These are phyloP conservation scores for Spirogloea muscicola DNA, from an alignment of 139 green algal species.

Conservation along the genomic window DNA sequence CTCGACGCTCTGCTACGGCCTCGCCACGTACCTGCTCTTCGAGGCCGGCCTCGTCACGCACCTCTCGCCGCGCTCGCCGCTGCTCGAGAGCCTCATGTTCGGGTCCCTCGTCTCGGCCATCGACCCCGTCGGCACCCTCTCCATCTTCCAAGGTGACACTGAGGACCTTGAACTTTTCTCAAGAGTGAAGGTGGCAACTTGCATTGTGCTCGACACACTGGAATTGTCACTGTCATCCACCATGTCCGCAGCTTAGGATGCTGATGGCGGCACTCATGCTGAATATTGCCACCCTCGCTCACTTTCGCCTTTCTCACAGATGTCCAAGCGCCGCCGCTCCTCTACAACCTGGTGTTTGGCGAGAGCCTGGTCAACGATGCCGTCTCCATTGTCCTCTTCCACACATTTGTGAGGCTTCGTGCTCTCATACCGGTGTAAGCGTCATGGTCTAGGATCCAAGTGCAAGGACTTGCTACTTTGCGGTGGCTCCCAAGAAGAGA, in stretches of 20 bases:
- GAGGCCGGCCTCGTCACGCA: slow-evolving; percentile 48
- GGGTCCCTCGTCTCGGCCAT: slow-evolving; percentile 67
- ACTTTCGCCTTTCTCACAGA: slow-evolving; percentile 7
- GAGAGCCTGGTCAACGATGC: slow-evolving; percentile 82
- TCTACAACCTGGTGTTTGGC: slow-evolving; percentile 81
- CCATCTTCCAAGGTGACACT: slow-evolving; percentile 56
- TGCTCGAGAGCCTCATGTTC: slow-evolving; percentile 55
- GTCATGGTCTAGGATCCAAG: too few relatives aligned
- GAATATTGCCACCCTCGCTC: too few relatives aligned
- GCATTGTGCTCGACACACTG: too few relatives aligned
- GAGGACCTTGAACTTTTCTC: too few relatives aligned
- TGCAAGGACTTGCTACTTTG: too few relatives aligned
- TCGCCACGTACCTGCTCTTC: slow-evolving; percentile 62
- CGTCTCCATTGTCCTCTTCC: slow-evolving; percentile 74
- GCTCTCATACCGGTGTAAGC: too few relatives aligned
- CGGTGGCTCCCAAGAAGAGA: too few relatives aligned
- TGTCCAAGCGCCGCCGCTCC: slow-evolving; percentile 55
- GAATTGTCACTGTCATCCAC: too few relatives aligned
- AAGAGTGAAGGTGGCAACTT: too few relatives aligned
- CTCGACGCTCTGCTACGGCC: slow-evolving; percentile 58
- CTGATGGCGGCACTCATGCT: too few relatives aligned
- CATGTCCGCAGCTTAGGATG: too few relatives aligned
- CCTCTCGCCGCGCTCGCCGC: slow-evolving; percentile 40
- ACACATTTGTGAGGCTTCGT: slow-evolving; percentile 49
- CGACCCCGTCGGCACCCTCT: slow-evolving; percentile 66